Percentiles rank a stretch among this genome's conserved stretches.
phyloP scores from a whole-genome alignment of 2,329 filamentous ascomycete species.

The Mycocentrospora acerina region DNA sequence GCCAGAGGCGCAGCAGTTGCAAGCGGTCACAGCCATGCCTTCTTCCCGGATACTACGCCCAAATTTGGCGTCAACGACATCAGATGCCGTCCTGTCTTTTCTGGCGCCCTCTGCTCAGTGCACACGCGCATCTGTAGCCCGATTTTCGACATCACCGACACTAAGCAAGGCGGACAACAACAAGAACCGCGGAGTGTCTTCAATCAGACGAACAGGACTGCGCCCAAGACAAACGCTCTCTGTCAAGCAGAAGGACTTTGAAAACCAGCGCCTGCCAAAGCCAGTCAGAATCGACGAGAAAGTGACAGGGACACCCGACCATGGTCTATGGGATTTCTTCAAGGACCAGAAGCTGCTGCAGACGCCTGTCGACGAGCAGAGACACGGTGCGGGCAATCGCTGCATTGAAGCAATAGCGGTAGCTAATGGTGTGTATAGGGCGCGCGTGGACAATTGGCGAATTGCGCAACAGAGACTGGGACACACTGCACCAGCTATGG shows the following conservation, averaged over 20 bases:
- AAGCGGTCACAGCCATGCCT: constrained; percentile 31
- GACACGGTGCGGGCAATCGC: constrained; percentile 59
- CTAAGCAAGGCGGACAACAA: constrained; percentile 71
- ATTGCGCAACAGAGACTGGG: constrained; percentile 86
- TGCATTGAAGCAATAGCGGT: neutral
- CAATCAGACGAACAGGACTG: constrained; percentile 71
- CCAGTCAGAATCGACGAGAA: constrained; percentile 66
- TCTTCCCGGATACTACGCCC: constrained; percentile 30
- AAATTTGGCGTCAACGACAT: constrained; percentile 13
- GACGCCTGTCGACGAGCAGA: constrained; percentile 68
- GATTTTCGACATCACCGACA: constrained; percentile 54
- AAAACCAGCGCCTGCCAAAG: constrained; percentile 59
- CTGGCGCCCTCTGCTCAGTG: constrained; percentile 27
- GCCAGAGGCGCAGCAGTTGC: constrained; percentile 19
- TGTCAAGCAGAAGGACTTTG: constrained; percentile 63
- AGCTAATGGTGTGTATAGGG: constrained; percentile 47
- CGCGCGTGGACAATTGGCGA: constrained; percentile 84
- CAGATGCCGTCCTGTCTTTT: constrained; percentile 28
- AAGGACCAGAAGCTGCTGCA: constrained; percentile 66
- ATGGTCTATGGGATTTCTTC: constrained; percentile 94
- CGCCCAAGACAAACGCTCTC: constrained; percentile 69
- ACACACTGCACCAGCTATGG: constrained; percentile 89
- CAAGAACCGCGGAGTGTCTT: constrained; percentile 77
- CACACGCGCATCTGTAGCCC: constrained; percentile 48
- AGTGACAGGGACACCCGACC: constrained; percentile 66